Conservation (phyloP, 306 rosid genomes). For the Phaseolus lunatus region DNA sequence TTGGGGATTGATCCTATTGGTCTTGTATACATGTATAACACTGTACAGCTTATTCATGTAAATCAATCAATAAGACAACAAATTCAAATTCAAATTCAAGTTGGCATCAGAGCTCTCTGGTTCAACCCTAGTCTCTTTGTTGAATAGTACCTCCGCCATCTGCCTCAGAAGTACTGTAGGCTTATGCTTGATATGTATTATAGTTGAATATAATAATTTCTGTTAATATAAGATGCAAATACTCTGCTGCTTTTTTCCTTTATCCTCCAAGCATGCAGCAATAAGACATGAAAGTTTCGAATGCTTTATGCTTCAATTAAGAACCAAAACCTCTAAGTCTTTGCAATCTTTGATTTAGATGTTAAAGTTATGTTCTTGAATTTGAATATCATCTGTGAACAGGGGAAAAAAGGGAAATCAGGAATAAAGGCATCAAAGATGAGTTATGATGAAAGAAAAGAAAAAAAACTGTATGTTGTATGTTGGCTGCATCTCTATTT, state of each 20-base stretch:
- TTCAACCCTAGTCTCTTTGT: background rate
- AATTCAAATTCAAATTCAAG: background rate
- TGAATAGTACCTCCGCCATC: background rate
- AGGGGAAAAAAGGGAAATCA: background rate
- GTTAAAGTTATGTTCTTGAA: conserved; percentile 33
- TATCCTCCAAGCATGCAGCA: conserved; percentile 10
- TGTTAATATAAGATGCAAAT: conserved; percentile 10
- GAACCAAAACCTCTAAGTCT: conserved; percentile 14
- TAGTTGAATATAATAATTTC: conserved; percentile 4
- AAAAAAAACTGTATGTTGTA: background rate
- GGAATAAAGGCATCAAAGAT: background rate
- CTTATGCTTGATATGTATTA: background rate
- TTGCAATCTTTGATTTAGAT: conserved; percentile 28
- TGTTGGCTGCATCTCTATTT: conserved; percentile 10
- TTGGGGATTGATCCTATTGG: background rate
- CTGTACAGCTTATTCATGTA: background rate
- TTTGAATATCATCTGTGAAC: background rate
- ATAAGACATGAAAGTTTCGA: conserved; percentile 16
- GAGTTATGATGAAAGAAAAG: conserved; percentile 25
- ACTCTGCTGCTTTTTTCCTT: conserved; percentile 23
- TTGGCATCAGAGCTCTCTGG: background rate
- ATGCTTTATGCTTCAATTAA: conserved; percentile 23
- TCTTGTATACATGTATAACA: background rate
- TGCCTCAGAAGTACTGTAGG: background rate
- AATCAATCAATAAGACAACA: background rate